Percentiles rank a stretch among this genome's conserved stretches.
Evolutionary conservation across 2,329 filamentous ascomycete genomes (phyloP).

Genomic region (Dothideomycetidae sp.): DNA sequence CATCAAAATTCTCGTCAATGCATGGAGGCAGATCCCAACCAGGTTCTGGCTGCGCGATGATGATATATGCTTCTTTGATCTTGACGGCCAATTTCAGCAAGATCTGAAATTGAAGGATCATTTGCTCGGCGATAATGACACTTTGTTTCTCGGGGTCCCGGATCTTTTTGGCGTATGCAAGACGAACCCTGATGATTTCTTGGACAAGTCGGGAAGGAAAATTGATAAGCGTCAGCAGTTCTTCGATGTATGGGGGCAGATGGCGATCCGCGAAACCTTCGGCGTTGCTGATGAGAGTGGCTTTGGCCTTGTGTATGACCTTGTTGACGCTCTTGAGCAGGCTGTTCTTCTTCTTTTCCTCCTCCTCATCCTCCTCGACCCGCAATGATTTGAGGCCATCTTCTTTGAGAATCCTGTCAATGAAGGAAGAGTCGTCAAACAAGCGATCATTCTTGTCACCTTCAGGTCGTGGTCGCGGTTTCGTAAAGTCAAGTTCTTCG

Average conservation of each 20-base stretch:
- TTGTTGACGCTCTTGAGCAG: constrained; percentile 72
- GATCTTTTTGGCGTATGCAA: constrained; percentile 88
- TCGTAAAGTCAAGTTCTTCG: constrained; percentile 79
- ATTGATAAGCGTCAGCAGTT: constrained; percentile 88
- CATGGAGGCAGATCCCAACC: constrained; percentile 94
- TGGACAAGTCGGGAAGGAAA: constrained; percentile 92
- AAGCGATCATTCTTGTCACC: constrained; percentile 50
- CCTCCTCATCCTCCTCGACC: no score
- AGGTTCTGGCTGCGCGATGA: constrained; percentile 70
- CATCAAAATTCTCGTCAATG: constrained; percentile 92
- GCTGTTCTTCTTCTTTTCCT: constrained; percentile 37
- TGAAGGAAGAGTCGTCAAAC: constrained; percentile 80
- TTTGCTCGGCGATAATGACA: constrained; percentile 87
- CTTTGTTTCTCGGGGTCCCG: constrained; percentile 89
- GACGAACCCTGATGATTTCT: constrained; percentile 83
- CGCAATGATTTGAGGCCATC: constrained; percentile 87
- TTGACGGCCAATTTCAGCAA: constrained; percentile 79
- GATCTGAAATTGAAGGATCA: constrained; percentile 94
- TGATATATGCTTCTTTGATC: constrained; percentile 79
- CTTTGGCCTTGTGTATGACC: constrained; percentile 88
- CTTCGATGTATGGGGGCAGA: constrained; percentile 89
- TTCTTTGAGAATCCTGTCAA: constrained; percentile 89
- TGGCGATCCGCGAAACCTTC: constrained; percentile 76
- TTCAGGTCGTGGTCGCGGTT: constrained; percentile 54
- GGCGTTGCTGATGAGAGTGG: constrained; percentile 75